phyloP scores from a whole-genome alignment of 768 basidiomycete species.

The Xanthoconium purpureum region DNA sequence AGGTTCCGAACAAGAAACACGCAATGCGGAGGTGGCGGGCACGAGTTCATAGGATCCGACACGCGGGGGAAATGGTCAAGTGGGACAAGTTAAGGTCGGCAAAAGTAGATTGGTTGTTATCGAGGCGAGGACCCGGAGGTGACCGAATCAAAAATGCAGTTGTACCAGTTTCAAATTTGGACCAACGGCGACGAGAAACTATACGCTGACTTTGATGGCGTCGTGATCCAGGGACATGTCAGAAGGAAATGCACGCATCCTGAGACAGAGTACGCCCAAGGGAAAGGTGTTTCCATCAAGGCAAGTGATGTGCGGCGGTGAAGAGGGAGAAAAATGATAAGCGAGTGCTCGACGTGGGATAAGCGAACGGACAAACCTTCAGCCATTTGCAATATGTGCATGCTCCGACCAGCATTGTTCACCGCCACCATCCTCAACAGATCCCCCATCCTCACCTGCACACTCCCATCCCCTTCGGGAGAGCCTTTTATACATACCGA shows the following conservation, averaged over 20 bases:
- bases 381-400: conserved; percentile 86
- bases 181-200: neutral
- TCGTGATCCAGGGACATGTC: conserved; percentile 12
- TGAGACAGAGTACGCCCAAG: conserved; percentile 20
- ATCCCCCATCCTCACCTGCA: conserved; percentile 69
- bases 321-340: conserved; percentile 16
- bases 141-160: conserved; percentile 23
- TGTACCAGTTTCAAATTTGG: conserved; percentile 11
- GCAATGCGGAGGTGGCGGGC: neutral
- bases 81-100: too few species aligned
- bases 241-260: conserved; percentile 12
- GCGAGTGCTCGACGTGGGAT: conserved; percentile 4
- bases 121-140: conserved; percentile 30
- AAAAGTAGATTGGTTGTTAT: conserved; percentile 4
- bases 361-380: conserved; percentile 55
- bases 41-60: neutral
- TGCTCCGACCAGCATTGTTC: conserved; percentile 59
- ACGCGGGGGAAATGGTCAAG: too few species aligned
- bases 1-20: conserved; percentile 17
- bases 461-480: conserved; percentile 67
- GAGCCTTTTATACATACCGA: conserved; percentile 82
- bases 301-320: conserved; percentile 10
- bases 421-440: conserved; percentile 76
- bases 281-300: neutral
- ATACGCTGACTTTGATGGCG: neutral